Base-by-base conservation (phyloP, 306 rosid genomes). In the Quercus bicolor region DNA sequence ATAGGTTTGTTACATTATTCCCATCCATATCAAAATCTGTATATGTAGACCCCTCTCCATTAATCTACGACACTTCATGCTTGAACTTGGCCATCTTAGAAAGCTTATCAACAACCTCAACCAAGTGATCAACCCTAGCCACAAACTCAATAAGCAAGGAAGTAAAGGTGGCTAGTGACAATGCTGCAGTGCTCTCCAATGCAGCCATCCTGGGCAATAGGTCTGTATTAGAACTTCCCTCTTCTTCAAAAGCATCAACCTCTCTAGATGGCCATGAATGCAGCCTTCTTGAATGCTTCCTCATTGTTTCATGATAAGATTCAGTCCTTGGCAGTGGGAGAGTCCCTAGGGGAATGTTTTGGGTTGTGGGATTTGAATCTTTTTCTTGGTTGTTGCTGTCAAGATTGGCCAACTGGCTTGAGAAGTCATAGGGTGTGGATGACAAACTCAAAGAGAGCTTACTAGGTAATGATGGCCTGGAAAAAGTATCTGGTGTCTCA, bases 111-210 rank as follows among this genome's bases (percentile, higher is more conserved):
- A 90, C 96, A 48, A 86, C 92, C 53, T 87, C 90, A 70, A 89
- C 86, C 88, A 92, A 88, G 84, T 86, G 90, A 68, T 92, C 93
- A 64, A 90, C 89, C 85, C 93, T 89, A 1, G 92, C 96, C 79
- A 87, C 92, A 64, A 92, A 90, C 90, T 92, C 97, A 4, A 90
- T 77, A 1, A 90, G 86, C 33, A 90, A 79, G 40, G 91, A 92
- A 73, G 92, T 85, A 80, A 92, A 92, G 79, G 81, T 89, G 51
- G 84, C 87, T 60, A 92, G 81, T 31, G 97, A 90, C 83, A 90
- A 45, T 0, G 89, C 87, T 70, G 88, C 87, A 4, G 88, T 87
- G 78, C 88, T 87, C 77, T 90, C 97, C 37, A 83, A 70, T 8
- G 91, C 81, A 69, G 43, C 83, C 95, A 88, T 79, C 76, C 83